These are phyloP conservation scores for Dysphania ambrosioides DNA, from an alignment of 148 eudicot species.

Conservation along the genomic window DNA sequence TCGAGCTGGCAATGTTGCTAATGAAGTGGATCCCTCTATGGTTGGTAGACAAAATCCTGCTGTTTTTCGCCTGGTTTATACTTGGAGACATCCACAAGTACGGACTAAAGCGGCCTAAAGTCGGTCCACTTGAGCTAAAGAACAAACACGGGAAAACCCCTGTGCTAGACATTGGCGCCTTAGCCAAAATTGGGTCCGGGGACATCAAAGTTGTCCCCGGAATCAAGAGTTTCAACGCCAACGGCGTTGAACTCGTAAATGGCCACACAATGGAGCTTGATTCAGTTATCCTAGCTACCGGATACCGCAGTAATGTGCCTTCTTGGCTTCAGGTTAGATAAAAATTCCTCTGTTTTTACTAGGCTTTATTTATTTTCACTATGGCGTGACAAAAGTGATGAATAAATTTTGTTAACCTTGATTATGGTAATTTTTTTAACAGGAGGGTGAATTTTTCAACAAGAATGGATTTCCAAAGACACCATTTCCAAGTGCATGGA, in stretches of 20 bases:
- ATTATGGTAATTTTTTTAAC: conserved; percentile 4
- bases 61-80: conserved; percentile 63
- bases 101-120: conserved; percentile 62
- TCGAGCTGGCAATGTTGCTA: conserved; percentile 55
- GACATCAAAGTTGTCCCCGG: conserved; percentile 66
- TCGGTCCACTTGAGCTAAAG: conserved; percentile 77
- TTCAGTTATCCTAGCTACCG: conserved; percentile 73
- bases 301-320: conserved; percentile 88
- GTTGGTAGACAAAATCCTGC: conserved; percentile 66
- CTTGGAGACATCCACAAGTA: conserved; percentile 50
- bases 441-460: conserved; percentile 76
- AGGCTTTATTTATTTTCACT: not conserved
- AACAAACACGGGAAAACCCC: conserved; percentile 77
- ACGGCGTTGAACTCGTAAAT: conserved; percentile 47
- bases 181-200: conserved; percentile 57
- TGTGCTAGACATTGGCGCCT: conserved; percentile 77
- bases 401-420: conserved; percentile 25
- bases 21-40: conserved; percentile 85
- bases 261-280: conserved; percentile 56
- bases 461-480: conserved; percentile 77
- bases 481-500: conserved; percentile 74
- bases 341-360: conserved; percentile 21
- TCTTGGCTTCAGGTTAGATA: conserved; percentile 79
- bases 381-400: not conserved
- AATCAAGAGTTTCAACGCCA: conserved; percentile 44